Evolutionary conservation across 2,329 filamentous ascomycete genomes (phyloP).

Genomic region (Lachnum nothofagi): DNA sequence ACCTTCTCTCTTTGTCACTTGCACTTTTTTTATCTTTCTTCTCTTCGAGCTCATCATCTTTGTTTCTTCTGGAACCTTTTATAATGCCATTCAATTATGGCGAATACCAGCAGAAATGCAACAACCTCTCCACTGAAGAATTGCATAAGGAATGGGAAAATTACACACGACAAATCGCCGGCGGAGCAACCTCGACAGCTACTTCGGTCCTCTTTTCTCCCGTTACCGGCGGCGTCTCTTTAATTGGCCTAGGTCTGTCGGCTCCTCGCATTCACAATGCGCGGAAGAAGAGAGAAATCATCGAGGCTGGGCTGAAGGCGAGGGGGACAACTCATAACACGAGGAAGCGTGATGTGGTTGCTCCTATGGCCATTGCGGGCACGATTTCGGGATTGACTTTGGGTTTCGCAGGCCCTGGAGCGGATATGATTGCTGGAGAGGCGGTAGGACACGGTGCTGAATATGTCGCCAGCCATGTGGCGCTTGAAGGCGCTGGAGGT

Average conservation of each 20-base stretch:
- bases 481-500: slow-evolving; percentile 33
- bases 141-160: slow-evolving; percentile 41
- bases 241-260: slow-evolving; percentile 37
- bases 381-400: slow-evolving; percentile 36
- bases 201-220: slow-evolving; percentile 37
- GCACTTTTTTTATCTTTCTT: background rate
- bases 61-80: background rate
- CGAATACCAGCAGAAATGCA: slow-evolving; percentile 38
- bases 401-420: slow-evolving; percentile 34
- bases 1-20: too few relatives aligned
- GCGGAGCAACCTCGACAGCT: slow-evolving; percentile 38
- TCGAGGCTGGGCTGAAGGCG: slow-evolving; percentile 36
- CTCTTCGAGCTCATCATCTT: background rate
- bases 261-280: slow-evolving; percentile 40
- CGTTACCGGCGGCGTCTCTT: slow-evolving; percentile 37
- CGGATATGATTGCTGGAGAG: slow-evolving; percentile 34
- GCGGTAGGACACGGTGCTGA: slow-evolving; percentile 37
- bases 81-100: slow-evolving; percentile 40
- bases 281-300: slow-evolving; percentile 39
- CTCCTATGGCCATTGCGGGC: slow-evolving; percentile 37
- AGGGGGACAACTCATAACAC: slow-evolving; percentile 35
- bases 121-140: slow-evolving; percentile 34
- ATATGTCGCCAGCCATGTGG: slow-evolving; percentile 34
- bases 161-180: slow-evolving; percentile 39
- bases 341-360: slow-evolving; percentile 39